Conservation (phyloP, 345 rosid genomes). For the Zanthoxylum bungeanum region DNA sequence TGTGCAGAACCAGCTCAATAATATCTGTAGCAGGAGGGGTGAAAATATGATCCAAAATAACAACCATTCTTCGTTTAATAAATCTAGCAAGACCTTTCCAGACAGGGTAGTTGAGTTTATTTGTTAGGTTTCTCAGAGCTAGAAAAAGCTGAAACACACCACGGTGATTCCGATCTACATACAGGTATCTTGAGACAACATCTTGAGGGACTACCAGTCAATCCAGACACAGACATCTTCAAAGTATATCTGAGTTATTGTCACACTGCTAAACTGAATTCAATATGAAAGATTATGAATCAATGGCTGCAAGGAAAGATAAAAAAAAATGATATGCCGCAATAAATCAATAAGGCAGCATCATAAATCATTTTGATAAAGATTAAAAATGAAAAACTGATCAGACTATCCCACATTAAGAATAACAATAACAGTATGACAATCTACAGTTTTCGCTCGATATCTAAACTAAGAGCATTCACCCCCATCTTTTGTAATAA, state of each 20-base stretch:
- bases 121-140: constrained; percentile 24
- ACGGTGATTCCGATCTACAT: constrained; percentile 22
- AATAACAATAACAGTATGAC: background rate
- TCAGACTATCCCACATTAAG: too few relatives aligned
- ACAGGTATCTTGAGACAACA: constrained; percentile 41
- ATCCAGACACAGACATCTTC: constrained; percentile 64
- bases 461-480: background rate
- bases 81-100: constrained; percentile 40
- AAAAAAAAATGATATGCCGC: background rate
- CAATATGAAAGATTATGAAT: background rate
- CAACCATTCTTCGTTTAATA: background rate
- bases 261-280: background rate
- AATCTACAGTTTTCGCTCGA: background rate
- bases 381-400: too few relatives aligned
- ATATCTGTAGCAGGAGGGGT: constrained; percentile 19
- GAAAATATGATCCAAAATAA: background rate
- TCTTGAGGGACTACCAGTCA: constrained; percentile 51
- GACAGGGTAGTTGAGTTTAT: constrained; percentile 17
- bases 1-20: constrained; percentile 25
- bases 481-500: background rate
- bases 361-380: background rate
- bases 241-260: background rate
- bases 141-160: constrained; percentile 31
- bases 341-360: background rate
- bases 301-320: constrained; percentile 3